Base-by-base conservation (phyloP, 1,284 basidiomycete genomes). In the Ustilago cynodontis region DNA sequence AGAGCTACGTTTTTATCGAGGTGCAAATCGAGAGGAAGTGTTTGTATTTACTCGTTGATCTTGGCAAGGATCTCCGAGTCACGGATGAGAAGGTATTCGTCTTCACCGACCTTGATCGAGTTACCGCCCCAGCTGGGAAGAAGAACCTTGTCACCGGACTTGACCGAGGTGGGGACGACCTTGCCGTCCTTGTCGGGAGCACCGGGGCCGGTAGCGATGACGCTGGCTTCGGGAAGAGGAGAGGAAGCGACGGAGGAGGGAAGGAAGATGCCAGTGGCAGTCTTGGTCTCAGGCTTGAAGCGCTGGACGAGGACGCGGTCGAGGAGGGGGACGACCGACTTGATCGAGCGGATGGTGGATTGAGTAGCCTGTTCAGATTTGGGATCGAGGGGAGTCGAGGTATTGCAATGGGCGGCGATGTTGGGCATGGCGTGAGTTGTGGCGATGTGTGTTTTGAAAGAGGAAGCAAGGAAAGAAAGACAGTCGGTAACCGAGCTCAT, bases 271-370 rank as follows among this genome's bases (percentile, higher is more conserved):
- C 96, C 96, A 24, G 79, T 69, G 8, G 80, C 73, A n/a, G 82
- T 84, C 82, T 84, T 82, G 53, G 73, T 82, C 79, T 83, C 94
- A 47, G 94, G 89, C 89, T 98, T 98, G 91, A 96, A 96, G 75
- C 95, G 91, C 89, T 98, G 95, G 70, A 99, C 95, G 73, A 99
- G 90, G 77, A 99, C 93, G 80, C 96, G 93, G 91, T 98, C 96
- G 70, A 98, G 89, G 61, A 98, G 91, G 72, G 96, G 96, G 79
- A 94, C 88, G 80, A 98, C 88, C 61, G 95, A 90, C 89, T 91
- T 94, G 90, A 98, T 98, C 81, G 91, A 93, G n/a, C 82, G 83
- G 61, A 85, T 85, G 50, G 84, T 82, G 54, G 84, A 85, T 50
- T 78, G 71, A 26, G 65, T 75, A 26, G 71, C 71, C 71, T 78